Conservation (phyloP, 495 filamentous ascomycete genomes). For the Lichina pygmaea region DNA sequence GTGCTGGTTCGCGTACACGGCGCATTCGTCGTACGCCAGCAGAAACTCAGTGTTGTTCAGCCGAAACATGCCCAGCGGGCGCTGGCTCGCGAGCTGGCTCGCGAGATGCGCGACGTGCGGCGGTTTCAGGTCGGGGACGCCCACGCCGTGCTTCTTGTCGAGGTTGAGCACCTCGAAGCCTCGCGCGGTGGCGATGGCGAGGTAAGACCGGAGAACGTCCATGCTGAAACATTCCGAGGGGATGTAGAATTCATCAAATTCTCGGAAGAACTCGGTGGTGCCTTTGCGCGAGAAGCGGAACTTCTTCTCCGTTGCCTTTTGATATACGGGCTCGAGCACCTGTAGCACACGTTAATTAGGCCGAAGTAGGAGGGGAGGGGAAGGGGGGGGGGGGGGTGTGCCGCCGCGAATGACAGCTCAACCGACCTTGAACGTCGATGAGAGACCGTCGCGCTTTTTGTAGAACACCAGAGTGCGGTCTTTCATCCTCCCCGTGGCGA, state of each 20-base stretch:
- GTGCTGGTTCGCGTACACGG: constrained; percentile 93
- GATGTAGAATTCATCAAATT: constrained; percentile 97
- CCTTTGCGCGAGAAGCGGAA: constrained; percentile 43
- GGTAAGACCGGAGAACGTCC: constrained; percentile 80
- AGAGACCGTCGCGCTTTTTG: constrained; percentile 79
- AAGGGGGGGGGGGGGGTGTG: too few species aligned
- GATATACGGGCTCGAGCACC: constrained; percentile 81
- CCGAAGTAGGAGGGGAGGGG: background rate
- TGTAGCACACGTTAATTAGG: constrained; percentile 3
- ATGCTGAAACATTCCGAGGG: constrained; percentile 86
- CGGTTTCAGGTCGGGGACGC: constrained; percentile 59
- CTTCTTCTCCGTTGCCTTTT: constrained; percentile 58
- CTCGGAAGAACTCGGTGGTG: constrained; percentile 83
- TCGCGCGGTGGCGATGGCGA: constrained; percentile 69
- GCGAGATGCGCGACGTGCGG: constrained; percentile 59
- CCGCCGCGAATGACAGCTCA: background rate
- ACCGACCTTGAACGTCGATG: constrained; percentile 64
- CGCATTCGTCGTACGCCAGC: constrained; percentile 81
- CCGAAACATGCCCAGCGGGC: constrained; percentile 87
- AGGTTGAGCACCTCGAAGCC: constrained; percentile 93
- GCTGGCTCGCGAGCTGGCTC: constrained; percentile 45
- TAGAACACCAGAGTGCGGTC: constrained; percentile 84
- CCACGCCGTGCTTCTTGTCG: constrained; percentile 83
- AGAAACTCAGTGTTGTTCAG: constrained; percentile 82
- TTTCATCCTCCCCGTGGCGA: constrained; percentile 87